Evolutionary conservation across 768 basidiomycete genomes (phyloP).

Genomic region (Serendipita indica): DNA sequence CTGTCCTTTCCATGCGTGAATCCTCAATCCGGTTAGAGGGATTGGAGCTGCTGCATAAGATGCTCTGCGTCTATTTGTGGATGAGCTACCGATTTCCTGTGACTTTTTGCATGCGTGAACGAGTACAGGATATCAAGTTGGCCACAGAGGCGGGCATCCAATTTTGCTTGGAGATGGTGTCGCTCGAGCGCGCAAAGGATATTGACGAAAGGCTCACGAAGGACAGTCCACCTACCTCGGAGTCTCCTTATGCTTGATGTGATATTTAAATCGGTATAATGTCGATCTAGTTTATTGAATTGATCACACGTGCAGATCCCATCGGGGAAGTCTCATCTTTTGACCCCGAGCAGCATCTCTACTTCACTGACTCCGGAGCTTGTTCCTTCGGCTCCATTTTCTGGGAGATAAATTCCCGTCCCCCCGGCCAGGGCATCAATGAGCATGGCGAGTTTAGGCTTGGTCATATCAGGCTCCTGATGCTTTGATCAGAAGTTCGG

Average conservation of each 20-base stretch:
- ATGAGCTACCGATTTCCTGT: conserved; percentile 53
- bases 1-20: conserved; percentile 14
- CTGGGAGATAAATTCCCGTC: conserved; percentile 39
- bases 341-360: neutral
- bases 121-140: conserved; percentile 39
- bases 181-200: neutral
- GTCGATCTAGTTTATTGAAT: neutral
- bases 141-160: conserved; percentile 55
- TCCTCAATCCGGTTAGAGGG: conserved; percentile 14
- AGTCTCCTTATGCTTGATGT: too few species aligned
- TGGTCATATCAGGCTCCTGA: conserved; percentile 53
- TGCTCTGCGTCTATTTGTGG: conserved; percentile 74
- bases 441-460: conserved; percentile 52
- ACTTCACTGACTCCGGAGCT: neutral
- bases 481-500: neutral
- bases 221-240: too few species aligned
- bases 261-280: too few species aligned
- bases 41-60: conserved; percentile 66
- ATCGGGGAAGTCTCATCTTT: neutral
- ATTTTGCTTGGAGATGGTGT: conserved; percentile 31
- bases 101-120: conserved; percentile 43
- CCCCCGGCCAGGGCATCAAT: conserved; percentile 75
- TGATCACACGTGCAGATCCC: neutral
- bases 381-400: neutral
- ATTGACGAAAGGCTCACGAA: neutral